Evolutionary conservation across 768 basidiomycete species (phyloP).

Genomic region (Auricularia sp.): DNA sequence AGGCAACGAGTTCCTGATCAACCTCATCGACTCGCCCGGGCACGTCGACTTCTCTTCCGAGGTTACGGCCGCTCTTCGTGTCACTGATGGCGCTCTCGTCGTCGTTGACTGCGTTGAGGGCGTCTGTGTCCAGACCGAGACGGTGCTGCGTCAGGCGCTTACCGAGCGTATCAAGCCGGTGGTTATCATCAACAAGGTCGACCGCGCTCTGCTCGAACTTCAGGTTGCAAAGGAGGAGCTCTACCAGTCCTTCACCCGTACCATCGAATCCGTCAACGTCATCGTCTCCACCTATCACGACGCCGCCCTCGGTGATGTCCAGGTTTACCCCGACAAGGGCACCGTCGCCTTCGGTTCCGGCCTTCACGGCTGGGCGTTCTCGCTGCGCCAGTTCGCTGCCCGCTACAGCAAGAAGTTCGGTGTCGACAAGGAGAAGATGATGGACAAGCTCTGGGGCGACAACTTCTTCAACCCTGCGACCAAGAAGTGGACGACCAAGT

Average conservation of each 20-base stretch:
- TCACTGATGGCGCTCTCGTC: slow-evolving; percentile 98
- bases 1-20: slow-evolving; percentile 97
- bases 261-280: slow-evolving; percentile 96
- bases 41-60: slow-evolving; percentile 99
- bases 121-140: slow-evolving; percentile 99
- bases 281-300: slow-evolving; percentile 98
- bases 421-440: slow-evolving; percentile 98
- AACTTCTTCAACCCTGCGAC: slow-evolving; percentile 98
- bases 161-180: slow-evolving; percentile 99
- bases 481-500: slow-evolving; percentile 88
- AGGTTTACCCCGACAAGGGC: slow-evolving; percentile 97
- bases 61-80: slow-evolving; percentile 98
- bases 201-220: slow-evolving; percentile 96
- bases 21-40: slow-evolving; percentile 98
- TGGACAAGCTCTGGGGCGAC: slow-evolving; percentile 96
- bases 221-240: slow-evolving; percentile 95
- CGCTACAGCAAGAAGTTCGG: slow-evolving; percentile 98
- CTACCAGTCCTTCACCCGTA: slow-evolving; percentile 95
- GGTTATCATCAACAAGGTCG: slow-evolving; percentile 99
- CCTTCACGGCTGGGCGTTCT: slow-evolving; percentile 99
- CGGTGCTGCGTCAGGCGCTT: slow-evolving; percentile 93
- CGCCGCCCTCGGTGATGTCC: slow-evolving; percentile 87
- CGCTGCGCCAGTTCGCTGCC: slow-evolving; percentile 90
- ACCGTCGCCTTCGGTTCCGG: slow-evolving; percentile 99
- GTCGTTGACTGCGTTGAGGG: slow-evolving; percentile 99